A percentile compares a stretch with the other conserved stretches of the same genome.
These are phyloP conservation scores for Trichoderma virens DNA, from an alignment of 495 filamentous ascomycete species.

Conservation along the genomic window DNA sequence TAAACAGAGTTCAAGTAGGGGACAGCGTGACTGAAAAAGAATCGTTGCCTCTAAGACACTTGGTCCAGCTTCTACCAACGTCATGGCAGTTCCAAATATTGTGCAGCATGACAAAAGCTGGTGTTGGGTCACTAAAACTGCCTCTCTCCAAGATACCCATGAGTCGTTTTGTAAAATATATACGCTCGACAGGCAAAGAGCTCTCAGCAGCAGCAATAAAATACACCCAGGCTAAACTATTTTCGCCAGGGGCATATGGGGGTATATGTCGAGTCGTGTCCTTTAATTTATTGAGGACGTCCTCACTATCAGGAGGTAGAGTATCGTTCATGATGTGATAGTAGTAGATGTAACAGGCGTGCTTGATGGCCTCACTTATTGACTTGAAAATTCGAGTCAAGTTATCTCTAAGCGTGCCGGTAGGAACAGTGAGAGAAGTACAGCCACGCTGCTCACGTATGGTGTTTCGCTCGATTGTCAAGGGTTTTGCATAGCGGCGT, in stretches of 20 bases:
- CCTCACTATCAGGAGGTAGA: neutral
- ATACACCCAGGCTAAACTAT: neutral
- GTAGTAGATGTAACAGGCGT: neutral
- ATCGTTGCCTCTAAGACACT: neutral
- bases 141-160: neutral
- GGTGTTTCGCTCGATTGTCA: neutral
- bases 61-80: neutral
- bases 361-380: neutral
- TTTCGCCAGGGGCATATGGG: neutral
- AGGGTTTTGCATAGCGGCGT: neutral
- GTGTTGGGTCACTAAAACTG: neutral
- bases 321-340: neutral
- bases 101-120: neutral
- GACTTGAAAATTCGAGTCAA: neutral
- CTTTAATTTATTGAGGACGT: neutral
- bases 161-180: neutral
- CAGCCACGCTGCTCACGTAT: neutral
- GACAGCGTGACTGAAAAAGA: neutral
- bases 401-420: neutral
- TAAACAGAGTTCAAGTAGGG: neutral
- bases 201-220: neutral
- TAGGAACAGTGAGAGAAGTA: neutral
- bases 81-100: neutral
- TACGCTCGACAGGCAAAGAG: neutral
- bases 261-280: neutral